Percentiles rank a stretch among this genome's conserved stretches.
Evolutionary conservation across 345 rosid species (phyloP).

Genomic region (Limnanthes douglasii): DNA sequence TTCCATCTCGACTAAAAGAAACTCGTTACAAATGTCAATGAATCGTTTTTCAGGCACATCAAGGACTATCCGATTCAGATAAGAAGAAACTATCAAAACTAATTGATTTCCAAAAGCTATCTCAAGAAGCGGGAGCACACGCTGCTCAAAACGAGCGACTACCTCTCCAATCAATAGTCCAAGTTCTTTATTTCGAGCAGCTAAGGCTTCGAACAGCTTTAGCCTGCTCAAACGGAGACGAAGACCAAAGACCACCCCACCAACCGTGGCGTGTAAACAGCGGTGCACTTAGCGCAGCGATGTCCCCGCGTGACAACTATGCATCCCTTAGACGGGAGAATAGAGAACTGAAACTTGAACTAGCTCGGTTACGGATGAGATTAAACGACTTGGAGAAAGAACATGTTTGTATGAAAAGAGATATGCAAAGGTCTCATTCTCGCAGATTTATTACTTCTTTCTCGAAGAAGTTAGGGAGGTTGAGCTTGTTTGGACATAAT

Average conservation of each 20-base stretch:
- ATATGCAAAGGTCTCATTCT: slow-evolving; percentile 83
- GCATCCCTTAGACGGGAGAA: slow-evolving; percentile 91
- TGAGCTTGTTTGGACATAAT: slow-evolving; percentile 65
- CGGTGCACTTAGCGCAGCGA: slow-evolving; percentile 89
- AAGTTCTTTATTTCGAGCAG: slow-evolving; percentile 95
- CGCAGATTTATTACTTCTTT: slow-evolving; percentile 74
- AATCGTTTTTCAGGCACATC: slow-evolving; percentile 88
- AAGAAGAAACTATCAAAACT: slow-evolving; percentile 67
- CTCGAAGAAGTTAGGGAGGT: slow-evolving; percentile 74
- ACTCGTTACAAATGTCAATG: no score
- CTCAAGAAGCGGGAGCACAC: slow-evolving; percentile 95
- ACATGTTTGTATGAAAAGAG: slow-evolving; percentile 93
- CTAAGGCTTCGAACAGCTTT: slow-evolving; percentile 67
- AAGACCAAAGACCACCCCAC: slow-evolving; percentile 51
- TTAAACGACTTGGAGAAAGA: slow-evolving; percentile 91
- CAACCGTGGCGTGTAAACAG: slow-evolving; percentile 90
- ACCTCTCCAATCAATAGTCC: slow-evolving; percentile 89
- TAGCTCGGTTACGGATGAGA: slow-evolving; percentile 84
- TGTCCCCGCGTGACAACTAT: slow-evolving; percentile 95
- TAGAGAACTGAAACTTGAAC: slow-evolving; percentile 87
- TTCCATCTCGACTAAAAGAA: no score
- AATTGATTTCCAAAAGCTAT: slow-evolving; percentile 91
- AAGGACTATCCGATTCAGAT: slow-evolving; percentile 56
- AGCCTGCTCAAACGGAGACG: slow-evolving; percentile 49
- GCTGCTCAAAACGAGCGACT: slow-evolving; percentile 96